Base-by-base conservation (phyloP, 2,329 filamentous ascomycete genomes). In the Claviceps digitariae region DNA sequence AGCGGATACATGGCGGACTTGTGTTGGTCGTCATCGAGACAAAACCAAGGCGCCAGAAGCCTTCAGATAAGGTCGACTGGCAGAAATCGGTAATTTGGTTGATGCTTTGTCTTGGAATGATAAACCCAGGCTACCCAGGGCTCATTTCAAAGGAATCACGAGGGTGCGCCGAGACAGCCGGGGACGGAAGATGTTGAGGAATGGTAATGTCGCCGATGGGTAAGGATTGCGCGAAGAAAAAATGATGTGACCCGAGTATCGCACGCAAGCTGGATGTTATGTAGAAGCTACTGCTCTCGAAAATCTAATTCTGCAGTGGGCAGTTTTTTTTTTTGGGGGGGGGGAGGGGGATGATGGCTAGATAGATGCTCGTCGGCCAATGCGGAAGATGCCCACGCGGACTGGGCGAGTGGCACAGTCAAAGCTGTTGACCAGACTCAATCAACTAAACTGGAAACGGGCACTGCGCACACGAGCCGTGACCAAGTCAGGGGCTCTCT, bases 1-100 rank as follows among this genome's bases (percentile, higher is more conserved):
- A 52, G 40, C 34, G 59, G 38, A 55, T 56, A 45, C 54, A 56
- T 57, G 27, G 45, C 45, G 47, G 46, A 17, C 29, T 50, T 44
- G n/a, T 40, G 27, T 51, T 23, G 50, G 48, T 47, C 49, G 25
- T 44, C 54, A 56, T 54, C 31, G 52, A 45, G 48, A 49, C 13
- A 40, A 20, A 36, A 21, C 10, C 17, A 36, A 48, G 31, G 40
- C 38, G 20, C 17, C 2, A 9, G 38, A 51, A 40, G 29, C 25
- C 20, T 51, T 45, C 9, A 27, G 27, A 34, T 13, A 12, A 10
- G 31, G 10, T 48, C 13, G 34, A 49, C 15, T 25, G 21, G n/a
- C n/a, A n/a, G n/a, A n/a, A n/a, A n/a, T n/a, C n/a, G n/a, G n/a
- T n/a, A 13, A 20, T 29, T 5, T 17, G n/a, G 5, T 41, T 20